A percentile compares a stretch with the other conserved stretches of the same genome.
phyloP scores from a whole-genome alignment of 192 early-diverging fungal genomes.

The Backusella tuberculispora region DNA sequence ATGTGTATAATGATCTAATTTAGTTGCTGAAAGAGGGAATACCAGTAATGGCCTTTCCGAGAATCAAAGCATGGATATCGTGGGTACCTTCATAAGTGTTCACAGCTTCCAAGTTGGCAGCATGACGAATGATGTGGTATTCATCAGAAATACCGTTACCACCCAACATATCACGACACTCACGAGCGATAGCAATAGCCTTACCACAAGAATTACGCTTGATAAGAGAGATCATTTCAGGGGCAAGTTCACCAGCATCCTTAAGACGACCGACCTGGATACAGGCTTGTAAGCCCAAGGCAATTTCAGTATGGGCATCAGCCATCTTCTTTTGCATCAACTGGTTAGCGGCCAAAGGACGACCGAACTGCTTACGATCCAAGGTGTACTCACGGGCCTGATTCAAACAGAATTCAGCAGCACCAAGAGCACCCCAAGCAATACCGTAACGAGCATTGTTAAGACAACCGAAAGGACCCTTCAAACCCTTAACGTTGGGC shows the following conservation, averaged over 20 bases:
- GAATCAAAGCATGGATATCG: conserved; percentile 92
- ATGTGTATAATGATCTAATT: conserved; percentile 9
- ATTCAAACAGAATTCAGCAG: conserved; percentile 89
- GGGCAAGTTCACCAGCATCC: conserved; percentile 81
- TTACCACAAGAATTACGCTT: conserved; percentile 97
- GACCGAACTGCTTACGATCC: conserved; percentile 91
- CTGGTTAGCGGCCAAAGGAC: conserved; percentile 91
- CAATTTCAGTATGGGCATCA: conserved; percentile 91
- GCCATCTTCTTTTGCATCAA: conserved; percentile 97
- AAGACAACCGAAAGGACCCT: conserved; percentile 96
- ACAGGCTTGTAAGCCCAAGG: conserved; percentile 85
- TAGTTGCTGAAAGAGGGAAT: conserved; percentile 65
- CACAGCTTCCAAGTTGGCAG: conserved; percentile 89
- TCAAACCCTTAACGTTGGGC: conserved; percentile 87
- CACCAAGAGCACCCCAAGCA: conserved; percentile 94
- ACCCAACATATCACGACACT: conserved; percentile 90
- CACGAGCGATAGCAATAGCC: conserved; percentile 89
- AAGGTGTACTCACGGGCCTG: conserved; percentile 91
- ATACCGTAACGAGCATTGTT: conserved; percentile 98
- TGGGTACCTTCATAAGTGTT: conserved; percentile 99
- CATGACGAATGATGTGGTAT: conserved; percentile 95
- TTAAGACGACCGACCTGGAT: conserved; percentile 93
- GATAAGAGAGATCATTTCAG: conserved; percentile 95
- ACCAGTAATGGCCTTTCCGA: conserved; percentile 95
- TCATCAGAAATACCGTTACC: conserved; percentile 97